phyloP scores from a whole-genome alignment of 164 flowering plant genomes.

The Berberis vulgaris region DNA sequence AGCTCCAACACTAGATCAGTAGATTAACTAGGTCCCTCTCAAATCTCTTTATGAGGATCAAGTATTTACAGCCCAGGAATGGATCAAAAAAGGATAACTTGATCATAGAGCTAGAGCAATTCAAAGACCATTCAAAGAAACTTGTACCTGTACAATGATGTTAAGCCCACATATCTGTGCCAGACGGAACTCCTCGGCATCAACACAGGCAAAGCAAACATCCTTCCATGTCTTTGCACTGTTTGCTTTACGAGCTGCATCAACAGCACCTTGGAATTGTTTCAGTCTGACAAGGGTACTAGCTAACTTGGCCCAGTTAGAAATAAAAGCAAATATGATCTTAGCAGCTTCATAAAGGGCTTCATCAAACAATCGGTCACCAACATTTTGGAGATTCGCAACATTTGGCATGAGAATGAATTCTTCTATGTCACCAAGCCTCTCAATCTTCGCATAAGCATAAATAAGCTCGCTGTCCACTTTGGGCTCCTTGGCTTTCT shows the following conservation, averaged over 20 bases:
- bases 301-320: conserved; percentile 98
- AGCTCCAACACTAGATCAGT: no score
- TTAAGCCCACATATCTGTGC: conserved; percentile 80
- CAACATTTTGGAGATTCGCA: conserved; percentile 94
- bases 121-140: no score
- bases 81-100: no score
- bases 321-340: conserved; percentile 87
- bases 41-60: no score
- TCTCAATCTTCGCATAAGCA: conserved; percentile 97
- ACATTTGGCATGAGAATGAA: conserved; percentile 98
- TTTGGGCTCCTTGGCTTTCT: conserved; percentile 89
- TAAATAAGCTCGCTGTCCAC: conserved; percentile 98
- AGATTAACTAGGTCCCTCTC: no score
- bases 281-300: conserved; percentile 70
- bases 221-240: conserved; percentile 98
- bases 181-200: conserved; percentile 96
- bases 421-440: conserved; percentile 89
- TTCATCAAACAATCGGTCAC: conserved; percentile 92
- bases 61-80: no score
- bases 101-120: no score
- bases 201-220: conserved; percentile 25
- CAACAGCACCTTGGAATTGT: conserved; percentile 98
- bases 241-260: conserved; percentile 97
- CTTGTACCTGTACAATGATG: conserved; percentile 38
- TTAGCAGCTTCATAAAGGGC: conserved; percentile 92